phyloP scores from a whole-genome alignment of 108 stramenopile species.

The Cylindrotheca fusiformis region DNA sequence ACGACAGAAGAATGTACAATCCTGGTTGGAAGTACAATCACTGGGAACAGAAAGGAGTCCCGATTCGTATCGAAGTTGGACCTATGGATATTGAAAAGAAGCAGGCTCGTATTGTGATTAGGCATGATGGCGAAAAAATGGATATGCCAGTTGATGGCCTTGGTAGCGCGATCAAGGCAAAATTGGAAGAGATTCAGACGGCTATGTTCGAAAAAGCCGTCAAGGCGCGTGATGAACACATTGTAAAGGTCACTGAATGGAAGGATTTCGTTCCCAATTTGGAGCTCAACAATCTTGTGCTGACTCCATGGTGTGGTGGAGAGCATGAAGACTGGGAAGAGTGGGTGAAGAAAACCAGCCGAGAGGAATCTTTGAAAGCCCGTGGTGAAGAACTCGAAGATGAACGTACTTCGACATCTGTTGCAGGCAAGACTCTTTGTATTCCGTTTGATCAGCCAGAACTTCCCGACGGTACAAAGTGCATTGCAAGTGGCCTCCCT shows the following conservation, averaged over 20 bases:
- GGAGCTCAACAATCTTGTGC: constrained; percentile 91
- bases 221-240: constrained; percentile 86
- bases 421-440: constrained; percentile 98
- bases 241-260: constrained; percentile 95
- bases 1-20: constrained; percentile 94
- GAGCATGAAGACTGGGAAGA: constrained; percentile 96
- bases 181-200: constrained; percentile 88
- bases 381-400: constrained; percentile 81
- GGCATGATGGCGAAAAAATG: constrained; percentile 88
- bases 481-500: constrained; percentile 94
- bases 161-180: constrained; percentile 41
- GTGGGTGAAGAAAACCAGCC: constrained; percentile 95
- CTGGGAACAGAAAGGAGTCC: constrained; percentile 99
- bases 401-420: constrained; percentile 87
- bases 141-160: constrained; percentile 74
- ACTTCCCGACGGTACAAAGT: constrained; percentile 92
- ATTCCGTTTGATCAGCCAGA: constrained; percentile 98
- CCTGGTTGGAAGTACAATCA: constrained; percentile 99
- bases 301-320: constrained; percentile 96
- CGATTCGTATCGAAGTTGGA: constrained; percentile 97
- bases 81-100: constrained; percentile 92
- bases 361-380: constrained; percentile 79
- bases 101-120: constrained; percentile 74
- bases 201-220: constrained; percentile 91
- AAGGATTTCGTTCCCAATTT: constrained; percentile 97